Base-by-base conservation (phyloP, 2,329 filamentous ascomycete species). In the Karstenula rhodostoma region DNA sequence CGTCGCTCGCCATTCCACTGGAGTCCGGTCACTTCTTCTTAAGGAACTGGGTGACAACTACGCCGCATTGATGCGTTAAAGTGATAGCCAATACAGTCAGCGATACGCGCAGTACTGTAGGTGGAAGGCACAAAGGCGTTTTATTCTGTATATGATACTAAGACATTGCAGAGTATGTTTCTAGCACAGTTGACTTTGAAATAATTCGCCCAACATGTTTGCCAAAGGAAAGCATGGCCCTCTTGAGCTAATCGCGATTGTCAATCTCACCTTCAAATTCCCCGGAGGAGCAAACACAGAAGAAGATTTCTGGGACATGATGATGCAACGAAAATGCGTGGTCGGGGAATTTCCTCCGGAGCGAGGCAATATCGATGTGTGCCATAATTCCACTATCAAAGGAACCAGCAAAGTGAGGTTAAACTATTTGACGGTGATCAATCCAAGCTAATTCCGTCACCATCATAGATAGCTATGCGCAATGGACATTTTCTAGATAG, bases 401-500 rank as follows among this genome's bases (percentile, higher is more conserved):
- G 56, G 52, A 19, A 17, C 25, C 8, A 60, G 49, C 43, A 51
- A n/a, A 17, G 58, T 60, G n/a, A 49, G 52, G 2, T n/a, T 17
- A 19, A 12, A 3, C n/a, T n/a, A 22, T 17, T 43, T 9, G 40
- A 19, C 10, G 10, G 19, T 22, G n/a, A 58, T 37, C 61, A 8
- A 54, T 59, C n/a, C 51, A 58, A 32, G 61, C 43, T 52, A 10
- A 22, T 47, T 52, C 9, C 12, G 4, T 9, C 4, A 25, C 17
- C n/a, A 15, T 19, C 47, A 27, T 25, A 19, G 23, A 6, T 37
- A 59, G 58, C 44, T 59, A 1, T 61, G 48, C n/a, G 51, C 13
- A 65, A 62, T 9, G 67, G 59, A 1, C 68, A 73, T 52, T 72
- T 73, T 33, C 37, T 73, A 13, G 33, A 57, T 10, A 63, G 65